Percentiles rank a stretch among this genome's conserved stretches.
Conservation (phyloP, 2,329 filamentous ascomycete species). For the Exutisphaerella laricina region DNA sequence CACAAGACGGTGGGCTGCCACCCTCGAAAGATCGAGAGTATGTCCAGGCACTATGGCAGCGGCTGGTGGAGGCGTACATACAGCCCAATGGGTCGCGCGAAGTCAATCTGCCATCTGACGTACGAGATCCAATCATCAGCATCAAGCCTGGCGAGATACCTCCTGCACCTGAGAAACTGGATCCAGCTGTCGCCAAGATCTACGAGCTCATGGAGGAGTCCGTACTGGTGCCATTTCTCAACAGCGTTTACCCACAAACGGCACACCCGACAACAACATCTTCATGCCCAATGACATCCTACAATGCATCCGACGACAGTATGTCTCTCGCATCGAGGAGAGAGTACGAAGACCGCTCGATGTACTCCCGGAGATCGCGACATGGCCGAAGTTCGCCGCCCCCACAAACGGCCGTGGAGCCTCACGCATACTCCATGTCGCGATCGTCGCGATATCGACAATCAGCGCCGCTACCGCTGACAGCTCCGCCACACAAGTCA, state of each 20-base stretch:
- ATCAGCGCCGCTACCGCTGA: slow-evolving; percentile 31
- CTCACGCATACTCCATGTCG: slow-evolving; percentile 25
- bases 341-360: slow-evolving; percentile 37
- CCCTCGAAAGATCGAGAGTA: slow-evolving; percentile 59
- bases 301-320: slow-evolving; percentile 37
- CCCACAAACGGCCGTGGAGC: slow-evolving; percentile 26
- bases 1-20: slow-evolving; percentile 39
- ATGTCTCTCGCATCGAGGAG: slow-evolving; percentile 29
- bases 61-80: slow-evolving; percentile 85
- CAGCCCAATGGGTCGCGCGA: slow-evolving; percentile 76
- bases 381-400: slow-evolving; percentile 31
- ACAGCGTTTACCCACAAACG: slow-evolving; percentile 52
- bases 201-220: slow-evolving; percentile 98
- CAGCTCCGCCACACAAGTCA: slow-evolving; percentile 28
- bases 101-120: slow-evolving; percentile 81
- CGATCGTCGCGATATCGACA: slow-evolving; percentile 24
- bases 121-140: slow-evolving; percentile 72
- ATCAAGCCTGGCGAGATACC: slow-evolving; percentile 57
- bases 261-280: slow-evolving; percentile 38
- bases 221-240: slow-evolving; percentile 85
- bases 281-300: slow-evolving; percentile 30
- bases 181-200: slow-evolving; percentile 78
- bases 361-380: slow-evolving; percentile 22
- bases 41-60: slow-evolving; percentile 76
- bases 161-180: slow-evolving; percentile 67